Percentiles rank a stretch among this genome's conserved stretches.
Evolutionary conservation across 1,284 basidiomycete species (phyloP).

Genomic region (Rhodotorula sp.): DNA sequence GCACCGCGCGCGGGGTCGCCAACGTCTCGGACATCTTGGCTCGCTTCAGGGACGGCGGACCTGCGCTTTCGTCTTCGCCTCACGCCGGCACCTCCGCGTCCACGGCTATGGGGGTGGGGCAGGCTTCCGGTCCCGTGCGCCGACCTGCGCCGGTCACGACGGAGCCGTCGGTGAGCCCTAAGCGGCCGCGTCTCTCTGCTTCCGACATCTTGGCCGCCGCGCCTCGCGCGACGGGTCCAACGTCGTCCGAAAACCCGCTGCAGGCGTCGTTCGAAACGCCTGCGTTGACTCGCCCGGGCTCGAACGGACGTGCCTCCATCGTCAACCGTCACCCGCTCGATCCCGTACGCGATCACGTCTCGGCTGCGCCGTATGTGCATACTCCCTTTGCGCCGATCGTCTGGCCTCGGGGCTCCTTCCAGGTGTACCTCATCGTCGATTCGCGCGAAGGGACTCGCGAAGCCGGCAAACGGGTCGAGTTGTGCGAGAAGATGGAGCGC

Average conservation of each 20-base stretch:
- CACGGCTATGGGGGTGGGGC: too few relatives aligned
- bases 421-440: constrained; percentile 57
- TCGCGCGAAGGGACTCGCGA: constrained; percentile 52
- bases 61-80: neutral
- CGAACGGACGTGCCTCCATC: neutral
- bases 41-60: neutral
- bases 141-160: neutral
- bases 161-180: neutral
- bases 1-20: neutral
- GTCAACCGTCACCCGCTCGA: constrained; percentile 40
- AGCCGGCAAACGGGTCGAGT: constrained; percentile 49
- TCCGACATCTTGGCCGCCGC: neutral
- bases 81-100: neutral
- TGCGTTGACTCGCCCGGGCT: neutral
- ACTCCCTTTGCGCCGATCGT: constrained; percentile 48
- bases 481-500: constrained; percentile 49
- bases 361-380: constrained; percentile 43
- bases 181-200: neutral
- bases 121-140: neutral
- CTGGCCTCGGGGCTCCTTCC: constrained; percentile 54
- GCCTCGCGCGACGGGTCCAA: neutral
- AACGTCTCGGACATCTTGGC: constrained; percentile 1
- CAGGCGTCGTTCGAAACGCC: constrained; percentile 10
- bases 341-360: constrained; percentile 22
- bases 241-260: constrained; percentile 18